Evolutionary conservation across 1,284 basidiomycete species (phyloP), one percentile per base, ranked within the genome.

Genomic region (Kwoniella shivajii): DNA sequence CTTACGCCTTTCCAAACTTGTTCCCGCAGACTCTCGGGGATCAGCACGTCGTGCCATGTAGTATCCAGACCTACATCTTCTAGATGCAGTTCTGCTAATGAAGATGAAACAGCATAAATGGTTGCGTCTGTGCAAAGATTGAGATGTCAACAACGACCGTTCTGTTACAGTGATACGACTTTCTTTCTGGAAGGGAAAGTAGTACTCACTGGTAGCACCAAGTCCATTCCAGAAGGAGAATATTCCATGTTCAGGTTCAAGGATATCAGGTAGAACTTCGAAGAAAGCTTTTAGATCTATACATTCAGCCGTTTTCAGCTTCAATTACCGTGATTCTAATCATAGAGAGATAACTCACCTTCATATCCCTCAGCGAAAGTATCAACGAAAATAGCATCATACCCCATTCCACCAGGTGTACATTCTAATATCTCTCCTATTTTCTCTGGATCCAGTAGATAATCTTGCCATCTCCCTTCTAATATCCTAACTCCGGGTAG

Each of bases 221-320:
- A 99, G 83, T 4, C 95, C 95, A 73, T 99, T 92, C 84, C 98
- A 99, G 80, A 98, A 99, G 56, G 92, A 89, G 74, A 95, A 92
- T n/a, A 86, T 81, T 18, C 90, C 87, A 3, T 86, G 81, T 7
- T 87, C 84, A 0, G 88, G 87, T 24, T 84, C 82, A n/a, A 98
- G 80, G 1, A 98, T 80, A 69, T 89, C 84, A 0, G 92, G 92
- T 1, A 97, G 76, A 48, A 84, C 80, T 57, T 88, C 86, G 75
- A 99, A 98, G 79, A 98, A 96, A 20, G 80, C 78, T 65, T 85
- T 85, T 34, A 98, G 82, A 61, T 89, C 89, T 83, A 73, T 48
- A 38, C 13, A 7, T 13, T 57, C 49, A 51, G 27, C 37, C 1
- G 14, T 41, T 9, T 29, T 11, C 16, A 20, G 7, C 49, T 22